These are phyloP conservation scores for Metschnikowia drakensbergensis DNA, from an alignment of 805 yeast species.

Conservation along the genomic window DNA sequence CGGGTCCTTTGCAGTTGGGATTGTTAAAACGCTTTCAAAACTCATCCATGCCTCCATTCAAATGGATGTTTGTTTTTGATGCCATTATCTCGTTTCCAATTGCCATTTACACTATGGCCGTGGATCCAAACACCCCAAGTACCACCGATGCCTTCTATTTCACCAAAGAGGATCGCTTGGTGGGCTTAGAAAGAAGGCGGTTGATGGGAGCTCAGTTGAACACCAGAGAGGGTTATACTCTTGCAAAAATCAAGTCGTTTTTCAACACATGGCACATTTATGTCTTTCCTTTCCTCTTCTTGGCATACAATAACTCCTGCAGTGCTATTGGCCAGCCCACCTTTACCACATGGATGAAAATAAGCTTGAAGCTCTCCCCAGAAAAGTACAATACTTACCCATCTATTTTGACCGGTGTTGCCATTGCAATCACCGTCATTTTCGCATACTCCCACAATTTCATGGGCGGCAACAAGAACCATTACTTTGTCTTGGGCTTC, in stretches of 20 bases:
- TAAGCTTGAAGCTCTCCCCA: slow-evolving; percentile 28
- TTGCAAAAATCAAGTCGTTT: slow-evolving; percentile 36
- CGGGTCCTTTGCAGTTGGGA: slow-evolving; percentile 33
- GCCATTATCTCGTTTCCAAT: slow-evolving; percentile 33
- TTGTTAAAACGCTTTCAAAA: slow-evolving; percentile 23
- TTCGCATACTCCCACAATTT: slow-evolving; percentile 37
- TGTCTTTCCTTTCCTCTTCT: slow-evolving; percentile 41
- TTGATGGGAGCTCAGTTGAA: slow-evolving; percentile 35
- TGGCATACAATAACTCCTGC: slow-evolving; percentile 35
- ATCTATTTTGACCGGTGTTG: slow-evolving; percentile 34
- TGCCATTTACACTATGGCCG: slow-evolving; percentile 30
- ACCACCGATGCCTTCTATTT: slow-evolving; percentile 33
- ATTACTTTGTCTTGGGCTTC: slow-evolving; percentile 33
- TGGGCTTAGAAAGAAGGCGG: slow-evolving; percentile 44
- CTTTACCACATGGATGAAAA: slow-evolving; percentile 44
- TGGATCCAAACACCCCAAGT: slow-evolving; percentile 33
- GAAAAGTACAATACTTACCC: slow-evolving; percentile 41
- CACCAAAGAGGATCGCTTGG: slow-evolving; percentile 26
- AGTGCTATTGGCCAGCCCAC: slow-evolving; percentile 39
- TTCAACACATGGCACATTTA: slow-evolving; percentile 49
- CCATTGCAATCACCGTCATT: slow-evolving; percentile 34
- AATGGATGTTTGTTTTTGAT: slow-evolving; percentile 35
- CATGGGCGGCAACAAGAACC: slow-evolving; percentile 31
- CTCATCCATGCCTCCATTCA: slow-evolving; percentile 26
- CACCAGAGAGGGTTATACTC: slow-evolving; percentile 38